Base-by-base conservation (phyloP, 148 eudicot genomes). In the Rhododendron simsii region DNA sequence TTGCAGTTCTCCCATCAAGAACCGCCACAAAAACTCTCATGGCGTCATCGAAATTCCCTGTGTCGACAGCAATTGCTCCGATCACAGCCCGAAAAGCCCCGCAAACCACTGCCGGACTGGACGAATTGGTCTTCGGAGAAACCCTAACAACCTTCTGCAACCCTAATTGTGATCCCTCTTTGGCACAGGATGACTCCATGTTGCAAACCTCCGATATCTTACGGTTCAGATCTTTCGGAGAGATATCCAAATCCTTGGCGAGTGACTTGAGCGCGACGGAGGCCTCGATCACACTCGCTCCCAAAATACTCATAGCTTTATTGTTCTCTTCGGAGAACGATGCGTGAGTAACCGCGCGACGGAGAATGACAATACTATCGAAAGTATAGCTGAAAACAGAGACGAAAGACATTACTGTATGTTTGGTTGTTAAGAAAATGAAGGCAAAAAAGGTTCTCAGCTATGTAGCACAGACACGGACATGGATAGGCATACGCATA, bases 241-340 rank as follows among this genome's bases (percentile, higher is more conserved):
- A 90, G 39, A 92, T 90, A 69, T 96, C 98, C 21, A 93, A 71
- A 55, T 96, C 89, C 33, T 87, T 84, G 3, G 2, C 10, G 20
- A 96, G 88, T 44, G 84, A 89, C 28, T 71, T 73, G 21, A 94
- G 91, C 5, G 94, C 88, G 3, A 91, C 88, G 0, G 95, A 87
- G 51, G 95, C 86, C 84, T 96, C 93, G 9, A 96, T 96, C 69
- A 94, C 85, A 45, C 89, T 92, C 21, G 78, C 92, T 1, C 98
- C 98, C 63, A 96, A 83, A 39, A 96, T 84, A 90, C 96, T 93
- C 59, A 96, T 86, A 14, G 96, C 98, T 78, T 88, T 92, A 91
- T 93, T 92, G 96, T 94, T 96, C 92, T 96, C 98, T 86, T 91
- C 92, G 0, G 98, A 96, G 86, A 53, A 96, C 5, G 98, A 96